A percentile compares a stretch with the other conserved stretches of the same genome.
Evolutionary conservation across 225 moss, liverwort and hornwort species (phyloP).

Genomic region (Sphagnum contortum): DNA sequence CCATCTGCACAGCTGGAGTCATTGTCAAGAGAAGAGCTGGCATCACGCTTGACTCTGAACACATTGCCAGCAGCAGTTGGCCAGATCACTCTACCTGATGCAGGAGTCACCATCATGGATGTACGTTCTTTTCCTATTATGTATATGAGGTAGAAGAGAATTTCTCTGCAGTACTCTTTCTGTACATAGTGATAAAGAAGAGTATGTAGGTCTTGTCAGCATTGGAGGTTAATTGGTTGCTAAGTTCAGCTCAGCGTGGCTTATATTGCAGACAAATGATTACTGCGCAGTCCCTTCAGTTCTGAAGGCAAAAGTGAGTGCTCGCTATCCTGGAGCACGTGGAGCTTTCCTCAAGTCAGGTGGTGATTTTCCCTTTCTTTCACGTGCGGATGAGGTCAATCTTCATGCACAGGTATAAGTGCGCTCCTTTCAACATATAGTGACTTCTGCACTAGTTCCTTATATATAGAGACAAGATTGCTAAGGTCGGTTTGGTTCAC

Average conservation of each 20-base stretch:
- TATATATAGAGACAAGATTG: neutral
- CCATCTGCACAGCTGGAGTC: conserved; percentile 66
- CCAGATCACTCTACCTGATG: conserved; percentile 70
- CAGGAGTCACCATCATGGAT: conserved; percentile 90
- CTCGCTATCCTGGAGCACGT: conserved; percentile 86
- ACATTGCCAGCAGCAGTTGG: conserved; percentile 56
- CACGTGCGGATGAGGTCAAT: conserved; percentile 95
- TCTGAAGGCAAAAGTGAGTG: conserved; percentile 79
- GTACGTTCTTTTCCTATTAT: conserved; percentile 17
- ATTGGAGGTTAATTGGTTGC: no score
- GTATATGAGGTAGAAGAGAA: no score
- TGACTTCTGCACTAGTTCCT: neutral
- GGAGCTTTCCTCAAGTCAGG: conserved; percentile 81
- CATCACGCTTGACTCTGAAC: conserved; percentile 77
- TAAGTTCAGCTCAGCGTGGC: neutral
- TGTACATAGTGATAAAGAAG: no score
- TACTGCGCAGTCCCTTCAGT: conserved; percentile 81
- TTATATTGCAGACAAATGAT: conserved; percentile 68
- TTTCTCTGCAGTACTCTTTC: no score
- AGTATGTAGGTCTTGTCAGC: no score
- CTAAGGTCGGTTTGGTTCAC: neutral
- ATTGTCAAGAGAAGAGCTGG: conserved; percentile 79
- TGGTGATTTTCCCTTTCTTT: conserved; percentile 96
- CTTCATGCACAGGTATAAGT: conserved; percentile 70
- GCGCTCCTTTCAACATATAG: neutral